A percentile compares a stretch with the other conserved stretches of the same genome.
Conservation (phyloP, 441 rosid genomes). For the Hura crepitans region DNA sequence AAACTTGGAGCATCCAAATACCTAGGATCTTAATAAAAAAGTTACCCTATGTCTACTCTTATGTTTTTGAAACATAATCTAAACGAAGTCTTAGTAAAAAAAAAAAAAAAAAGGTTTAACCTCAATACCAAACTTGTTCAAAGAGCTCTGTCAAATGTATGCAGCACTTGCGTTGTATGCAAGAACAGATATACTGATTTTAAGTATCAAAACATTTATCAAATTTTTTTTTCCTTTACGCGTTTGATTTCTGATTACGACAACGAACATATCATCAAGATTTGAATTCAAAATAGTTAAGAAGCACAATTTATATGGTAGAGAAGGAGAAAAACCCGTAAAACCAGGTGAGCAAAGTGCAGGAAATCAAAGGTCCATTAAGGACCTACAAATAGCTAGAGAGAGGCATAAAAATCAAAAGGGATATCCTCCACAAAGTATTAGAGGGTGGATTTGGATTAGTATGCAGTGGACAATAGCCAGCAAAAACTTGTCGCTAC, state of each 20-base stretch:
- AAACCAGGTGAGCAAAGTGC: constrained; percentile 14
- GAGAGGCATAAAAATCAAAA: not conserved
- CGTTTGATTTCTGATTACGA: not conserved
- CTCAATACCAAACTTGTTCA: no score
- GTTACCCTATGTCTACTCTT: no score
- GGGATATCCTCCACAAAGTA: constrained; percentile 19
- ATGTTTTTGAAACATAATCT: no score
- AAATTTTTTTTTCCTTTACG: not conserved
- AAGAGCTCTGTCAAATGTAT: no score
- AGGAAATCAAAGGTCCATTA: constrained; percentile 25
- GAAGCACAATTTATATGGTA: not conserved
- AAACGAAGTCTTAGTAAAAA: no score
- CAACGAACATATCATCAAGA: not conserved
- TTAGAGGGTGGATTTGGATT: not conserved
- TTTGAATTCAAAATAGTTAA: not conserved
- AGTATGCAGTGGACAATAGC: not conserved
- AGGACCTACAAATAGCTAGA: constrained; percentile 27
- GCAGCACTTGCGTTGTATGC: no score
- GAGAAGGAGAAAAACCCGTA: not conserved
- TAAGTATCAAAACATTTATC: not conserved
- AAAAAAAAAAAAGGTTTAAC: no score
- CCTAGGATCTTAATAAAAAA: no score
- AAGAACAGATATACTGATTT: not conserved
- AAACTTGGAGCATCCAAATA: no score
- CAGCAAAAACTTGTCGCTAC: constrained; percentile 18